Evolutionary conservation across 1,284 basidiomycete genomes (phyloP).

Genomic region (Boletus semigastroideus): DNA sequence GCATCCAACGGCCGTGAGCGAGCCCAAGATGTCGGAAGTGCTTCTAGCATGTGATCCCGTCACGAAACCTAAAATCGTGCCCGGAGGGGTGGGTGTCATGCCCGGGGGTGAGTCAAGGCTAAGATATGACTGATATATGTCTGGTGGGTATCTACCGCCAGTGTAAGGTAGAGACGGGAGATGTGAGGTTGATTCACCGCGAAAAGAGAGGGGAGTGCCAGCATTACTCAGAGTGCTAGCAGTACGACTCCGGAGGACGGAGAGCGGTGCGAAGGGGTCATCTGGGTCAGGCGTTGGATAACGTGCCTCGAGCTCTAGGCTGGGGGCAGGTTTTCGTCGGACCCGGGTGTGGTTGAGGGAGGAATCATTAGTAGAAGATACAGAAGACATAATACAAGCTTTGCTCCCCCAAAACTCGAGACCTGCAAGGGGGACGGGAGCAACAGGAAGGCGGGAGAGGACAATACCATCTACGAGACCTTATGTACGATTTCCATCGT

Average conservation of each 20-base stretch:
- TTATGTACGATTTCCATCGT: constrained; percentile 37
- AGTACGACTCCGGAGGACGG: constrained; percentile 35
- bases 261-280: constrained; percentile 34
- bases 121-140: constrained; percentile 31
- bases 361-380: constrained; percentile 19
- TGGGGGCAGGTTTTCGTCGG: constrained; percentile 35
- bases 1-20: constrained; percentile 6
- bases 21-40: constrained; percentile 19
- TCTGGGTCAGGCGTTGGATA: constrained; percentile 33
- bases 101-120: constrained; percentile 13
- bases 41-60: constrained; percentile 28
- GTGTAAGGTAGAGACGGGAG: constrained; percentile 33
- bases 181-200: constrained; percentile 33
- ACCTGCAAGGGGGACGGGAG: constrained; percentile 13
- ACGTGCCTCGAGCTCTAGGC: constrained; percentile 32
- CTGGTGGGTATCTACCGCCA: constrained; percentile 32
- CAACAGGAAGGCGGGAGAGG: constrained; percentile 16
- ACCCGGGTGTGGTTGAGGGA: constrained; percentile 26
- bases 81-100: constrained; percentile 11
- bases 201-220: constrained; percentile 32
- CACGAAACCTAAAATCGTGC: constrained; percentile 6
- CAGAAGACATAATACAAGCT: constrained; percentile 32
- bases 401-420: constrained; percentile 10
- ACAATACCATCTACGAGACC: constrained; percentile 12
- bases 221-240: constrained; percentile 33